These are phyloP conservation scores for Triticum monococcum DNA, from an alignment of 176 grass and related monocot genomes.

Conservation along the genomic window DNA sequence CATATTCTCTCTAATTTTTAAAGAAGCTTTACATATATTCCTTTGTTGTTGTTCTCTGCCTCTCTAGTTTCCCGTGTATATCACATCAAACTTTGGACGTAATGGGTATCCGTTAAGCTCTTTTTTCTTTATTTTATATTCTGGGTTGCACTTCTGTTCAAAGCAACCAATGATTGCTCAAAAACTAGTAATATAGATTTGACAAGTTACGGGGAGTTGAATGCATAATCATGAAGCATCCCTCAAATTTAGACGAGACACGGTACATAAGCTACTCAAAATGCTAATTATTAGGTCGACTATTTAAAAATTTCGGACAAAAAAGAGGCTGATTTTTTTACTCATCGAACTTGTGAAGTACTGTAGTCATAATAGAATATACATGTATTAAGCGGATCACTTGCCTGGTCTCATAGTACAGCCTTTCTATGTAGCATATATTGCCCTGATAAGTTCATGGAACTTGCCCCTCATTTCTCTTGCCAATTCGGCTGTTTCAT, in stretches of 20 bases:
- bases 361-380: not conserved
- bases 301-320: not conserved
- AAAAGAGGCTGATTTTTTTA: not conserved
- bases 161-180: slow-evolving; percentile 17
- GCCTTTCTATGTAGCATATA: not conserved
- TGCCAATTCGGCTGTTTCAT: slow-evolving; percentile 1
- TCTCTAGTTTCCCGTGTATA: not conserved
- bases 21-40: not conserved
- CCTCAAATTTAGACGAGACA: not conserved
- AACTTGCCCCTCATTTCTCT: not conserved
- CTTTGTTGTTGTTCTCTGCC: not conserved
- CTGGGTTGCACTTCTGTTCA: not conserved
- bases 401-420: not conserved
- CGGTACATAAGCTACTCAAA: not conserved
- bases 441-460: slow-evolving; percentile 10
- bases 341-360: not conserved
- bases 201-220: not conserved
- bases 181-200: not conserved
- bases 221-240: not conserved
- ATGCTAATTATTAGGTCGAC: slow-evolving; percentile 12
- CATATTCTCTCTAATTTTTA: not conserved
- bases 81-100: not conserved
- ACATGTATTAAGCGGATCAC: not conserved
- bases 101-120: not conserved
- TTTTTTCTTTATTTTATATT: not conserved